Evolutionary conservation across 495 filamentous ascomycete genomes (phyloP).

Genomic region (Staphylotrichum tortipilum): DNA sequence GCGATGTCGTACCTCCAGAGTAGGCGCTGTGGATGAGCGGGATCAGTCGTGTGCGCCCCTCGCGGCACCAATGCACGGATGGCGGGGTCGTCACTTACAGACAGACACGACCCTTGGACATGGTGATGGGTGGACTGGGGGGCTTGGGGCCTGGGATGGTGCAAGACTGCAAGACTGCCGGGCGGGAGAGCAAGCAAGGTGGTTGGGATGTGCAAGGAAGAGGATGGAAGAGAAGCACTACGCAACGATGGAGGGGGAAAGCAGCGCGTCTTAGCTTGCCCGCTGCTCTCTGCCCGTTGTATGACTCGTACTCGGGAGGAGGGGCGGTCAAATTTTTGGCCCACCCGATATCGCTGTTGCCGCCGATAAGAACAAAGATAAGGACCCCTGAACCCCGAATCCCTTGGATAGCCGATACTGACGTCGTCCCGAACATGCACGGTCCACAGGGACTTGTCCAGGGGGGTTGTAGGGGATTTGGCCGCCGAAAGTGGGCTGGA

Average conservation of each 20-base stretch:
- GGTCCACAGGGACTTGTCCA: not conserved
- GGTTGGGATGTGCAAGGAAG: not conserved
- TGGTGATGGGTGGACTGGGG: constrained; percentile 11
- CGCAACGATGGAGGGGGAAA: not conserved
- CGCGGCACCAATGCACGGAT: too few species aligned
- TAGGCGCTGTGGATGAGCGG: constrained; percentile 31
- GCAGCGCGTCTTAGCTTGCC: not conserved
- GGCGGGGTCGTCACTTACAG: constrained; percentile 26
- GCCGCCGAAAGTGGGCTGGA: too few species aligned
- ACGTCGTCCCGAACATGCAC: not conserved
- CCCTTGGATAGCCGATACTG: not conserved
- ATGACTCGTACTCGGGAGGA: constrained; percentile 14
- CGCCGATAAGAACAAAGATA: constrained; percentile 2
- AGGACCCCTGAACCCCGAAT: not conserved
- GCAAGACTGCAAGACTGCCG: too few species aligned
- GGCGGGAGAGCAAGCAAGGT: not conserved
- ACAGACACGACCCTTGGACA: constrained; percentile 40
- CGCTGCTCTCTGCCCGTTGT: not conserved
- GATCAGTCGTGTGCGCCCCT: constrained; percentile 8
- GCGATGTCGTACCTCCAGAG: constrained; percentile 29
- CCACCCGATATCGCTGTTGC: not conserved
- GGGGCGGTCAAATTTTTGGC: not conserved
- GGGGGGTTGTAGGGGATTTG: too few species aligned
- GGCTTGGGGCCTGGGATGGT: not conserved
- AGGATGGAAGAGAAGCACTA: not conserved